A percentile compares a stretch with the other conserved stretches of the same genome.
Evolutionary conservation across 2,329 filamentous ascomycete species (phyloP).

Genomic region (Nothophoma quercina): DNA sequence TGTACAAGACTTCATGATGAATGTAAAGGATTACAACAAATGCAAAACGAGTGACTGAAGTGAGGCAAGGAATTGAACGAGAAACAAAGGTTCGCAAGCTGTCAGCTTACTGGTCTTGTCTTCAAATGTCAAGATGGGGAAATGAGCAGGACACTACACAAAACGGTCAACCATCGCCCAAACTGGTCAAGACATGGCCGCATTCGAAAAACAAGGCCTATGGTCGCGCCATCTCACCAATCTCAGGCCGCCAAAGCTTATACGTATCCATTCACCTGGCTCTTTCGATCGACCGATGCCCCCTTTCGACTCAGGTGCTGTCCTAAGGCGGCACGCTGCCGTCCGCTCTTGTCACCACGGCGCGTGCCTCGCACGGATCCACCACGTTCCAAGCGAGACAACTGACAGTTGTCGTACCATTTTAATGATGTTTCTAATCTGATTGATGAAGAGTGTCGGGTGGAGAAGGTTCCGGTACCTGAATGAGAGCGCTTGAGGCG

Average conservation of each 20-base stretch:
- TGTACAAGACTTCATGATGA: constrained; percentile 28
- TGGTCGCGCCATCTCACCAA: constrained; percentile 15
- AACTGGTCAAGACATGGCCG: constrained; percentile 15
- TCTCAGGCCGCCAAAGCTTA: constrained; percentile 19
- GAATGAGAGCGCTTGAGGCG: constrained; percentile 22
- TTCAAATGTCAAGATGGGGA: constrained; percentile 5
- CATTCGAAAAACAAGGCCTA: constrained; percentile 19
- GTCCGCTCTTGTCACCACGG: constrained; percentile 5
- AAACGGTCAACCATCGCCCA: constrained; percentile 6
- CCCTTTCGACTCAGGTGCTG: constrained; percentile 13
- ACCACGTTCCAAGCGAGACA: constrained; percentile 4
- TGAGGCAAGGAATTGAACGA: not conserved
- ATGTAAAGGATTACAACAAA: not conserved
- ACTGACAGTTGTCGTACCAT: constrained; percentile 11
- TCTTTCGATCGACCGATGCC: constrained; percentile 3
- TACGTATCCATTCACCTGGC: not conserved
- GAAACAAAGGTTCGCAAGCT: not conserved
- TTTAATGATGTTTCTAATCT: not conserved
- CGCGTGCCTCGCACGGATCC: constrained; percentile 4
- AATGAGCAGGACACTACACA: constrained; percentile 20
- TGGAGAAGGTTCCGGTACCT: constrained; percentile 3
- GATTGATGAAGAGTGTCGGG: constrained; percentile 17
- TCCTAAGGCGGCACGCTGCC: constrained; percentile 18
- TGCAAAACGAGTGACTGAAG: not conserved
- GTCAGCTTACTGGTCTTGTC: not conserved